Base-by-base conservation (phyloP, 306 rosid species). In the Citrullus mucosospermus region DNA sequence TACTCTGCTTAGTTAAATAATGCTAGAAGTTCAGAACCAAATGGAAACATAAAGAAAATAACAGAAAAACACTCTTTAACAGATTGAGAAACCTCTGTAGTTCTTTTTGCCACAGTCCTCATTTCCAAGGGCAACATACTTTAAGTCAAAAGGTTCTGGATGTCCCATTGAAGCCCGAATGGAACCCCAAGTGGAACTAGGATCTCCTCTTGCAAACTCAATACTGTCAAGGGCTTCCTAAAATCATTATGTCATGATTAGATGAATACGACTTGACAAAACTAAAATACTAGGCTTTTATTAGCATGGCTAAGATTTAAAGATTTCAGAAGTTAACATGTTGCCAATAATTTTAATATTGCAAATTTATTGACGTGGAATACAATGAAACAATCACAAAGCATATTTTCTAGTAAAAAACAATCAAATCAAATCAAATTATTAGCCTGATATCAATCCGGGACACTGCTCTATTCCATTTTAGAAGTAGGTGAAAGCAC, bases 201-300 rank as follows among this genome's bases (percentile, higher is more conserved):
- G 77, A 65, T 68, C 79, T n/a, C 97, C 98, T 85, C 87, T 91
- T 0, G 98, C 98, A 83, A 93, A 93, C 85, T 93, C 97, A 32
- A 94, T 78, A 70, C 98, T 91, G 50, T 94, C 97, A 78, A 94
- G 97, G 82, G 97, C 98, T 86, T 94, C 98, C 98, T 93, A 70
- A 16, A 82, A 79, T 66, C 67, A 38, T 14, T 62, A 69, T 78
- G 43, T 60, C 3, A 17, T 25, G 53, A 57, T 79, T 50, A 65
- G 28, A 77, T 7, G 55, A 58, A 41, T 58, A 76, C 9, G 6
- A 44, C 39, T 57, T 14, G 41, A 32, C 44, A 25, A 54, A 53
- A 43, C 13, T 1, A 43, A n/a, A 43, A 68, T 51, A 73, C 16
- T 7, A 13, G 15, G 28, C 13, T 9, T 67, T n/a, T n/a, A 4